Evolutionary conservation across 805 yeast genomes (phyloP).

Genomic region (Lachancea kluyveri): DNA sequence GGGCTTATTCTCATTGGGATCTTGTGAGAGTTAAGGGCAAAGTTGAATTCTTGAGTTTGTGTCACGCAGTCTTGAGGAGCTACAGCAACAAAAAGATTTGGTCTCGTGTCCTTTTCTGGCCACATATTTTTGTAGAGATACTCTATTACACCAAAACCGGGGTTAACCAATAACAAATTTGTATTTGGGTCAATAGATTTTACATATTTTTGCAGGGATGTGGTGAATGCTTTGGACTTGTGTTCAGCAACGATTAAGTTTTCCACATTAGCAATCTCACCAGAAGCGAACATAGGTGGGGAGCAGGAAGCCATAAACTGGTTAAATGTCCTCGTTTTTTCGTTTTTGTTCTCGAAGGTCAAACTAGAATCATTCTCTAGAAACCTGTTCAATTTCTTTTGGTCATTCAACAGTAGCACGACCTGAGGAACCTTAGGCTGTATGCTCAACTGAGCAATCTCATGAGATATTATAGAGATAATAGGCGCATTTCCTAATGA

Average conservation of each 20-base stretch:
- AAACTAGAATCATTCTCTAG: slow-evolving; percentile 35
- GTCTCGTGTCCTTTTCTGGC: slow-evolving; percentile 42
- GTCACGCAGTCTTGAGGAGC: slow-evolving; percentile 6
- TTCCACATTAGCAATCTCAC: slow-evolving; percentile 32
- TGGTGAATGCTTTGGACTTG: slow-evolving; percentile 48
- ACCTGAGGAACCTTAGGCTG: slow-evolving; percentile 35
- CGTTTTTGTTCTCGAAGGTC: slow-evolving; percentile 12
- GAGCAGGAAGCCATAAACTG: slow-evolving; percentile 30
- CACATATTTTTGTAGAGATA: slow-evolving; percentile 44
- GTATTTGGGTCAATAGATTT: slow-evolving; percentile 39
- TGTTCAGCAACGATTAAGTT: slow-evolving; percentile 55
- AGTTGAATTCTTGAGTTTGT: slow-evolving; percentile 3
- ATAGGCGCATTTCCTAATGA: slow-evolving; percentile 40
- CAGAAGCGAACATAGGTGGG: slow-evolving; percentile 28
- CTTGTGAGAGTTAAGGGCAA: slow-evolving; percentile 1
- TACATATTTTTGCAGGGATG: slow-evolving; percentile 43
- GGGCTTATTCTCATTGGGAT: slow-evolving; percentile 4
- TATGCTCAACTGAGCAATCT: slow-evolving; percentile 35
- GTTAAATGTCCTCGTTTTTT: slow-evolving; percentile 6
- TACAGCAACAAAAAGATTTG: slow-evolving; percentile 53
- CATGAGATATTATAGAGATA: slow-evolving; percentile 38
- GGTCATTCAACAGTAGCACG: slow-evolving; percentile 38
- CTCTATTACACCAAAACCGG: slow-evolving; percentile 64
- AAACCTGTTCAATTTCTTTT: slow-evolving; percentile 38
- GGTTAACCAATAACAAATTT: slow-evolving; percentile 57